Percentiles rank a stretch among this genome's conserved stretches.
Conservation (phyloP, 805 yeast genomes). For the Kluyveromyces dobzhanskii region DNA sequence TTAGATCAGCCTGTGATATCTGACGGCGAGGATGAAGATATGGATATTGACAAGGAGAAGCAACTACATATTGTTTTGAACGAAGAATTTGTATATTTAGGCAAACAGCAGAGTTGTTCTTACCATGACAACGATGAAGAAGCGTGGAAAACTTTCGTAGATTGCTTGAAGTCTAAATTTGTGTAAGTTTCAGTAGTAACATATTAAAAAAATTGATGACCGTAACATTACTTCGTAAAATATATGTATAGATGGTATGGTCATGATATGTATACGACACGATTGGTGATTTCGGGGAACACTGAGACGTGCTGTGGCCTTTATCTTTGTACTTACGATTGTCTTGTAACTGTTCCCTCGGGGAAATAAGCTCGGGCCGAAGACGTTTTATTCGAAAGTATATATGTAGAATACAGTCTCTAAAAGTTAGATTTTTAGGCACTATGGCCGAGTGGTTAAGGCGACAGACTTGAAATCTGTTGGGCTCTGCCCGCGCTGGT, state of each 20-base stretch:
- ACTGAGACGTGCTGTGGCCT: too few species aligned
- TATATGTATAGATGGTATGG: too few species aligned
- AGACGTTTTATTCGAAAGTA: too few species aligned
- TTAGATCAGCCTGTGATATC: conserved; percentile 20
- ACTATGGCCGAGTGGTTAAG: conserved; percentile 43
- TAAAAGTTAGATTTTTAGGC: conserved; percentile 20
- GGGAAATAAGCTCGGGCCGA: too few species aligned
- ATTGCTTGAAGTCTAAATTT: conserved; percentile 7
- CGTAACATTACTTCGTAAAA: too few species aligned
- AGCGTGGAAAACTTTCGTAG: conserved; percentile 19
- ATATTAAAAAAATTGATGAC: too few species aligned
- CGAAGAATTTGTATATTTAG: conserved; percentile 24
- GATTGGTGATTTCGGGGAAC: too few species aligned
- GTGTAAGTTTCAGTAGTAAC: too few species aligned
- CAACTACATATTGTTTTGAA: conserved; percentile 14
- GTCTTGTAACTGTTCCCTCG: too few species aligned
- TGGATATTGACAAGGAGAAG: conserved; percentile 6
- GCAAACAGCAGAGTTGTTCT: conserved; percentile 14
- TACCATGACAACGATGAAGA: conserved; percentile 15
- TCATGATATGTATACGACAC: too few species aligned
- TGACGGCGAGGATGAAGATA: conserved; percentile 14
- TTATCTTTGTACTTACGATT: too few species aligned
- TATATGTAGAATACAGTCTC: too few species aligned
- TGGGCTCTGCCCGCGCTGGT: conserved; percentile 44
- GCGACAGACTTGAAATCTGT: conserved; percentile 42